Percentiles rank a stretch among this genome's conserved stretches.
Conservation (phyloP, 306 rosid species). For the Trifolium pratense region DNA sequence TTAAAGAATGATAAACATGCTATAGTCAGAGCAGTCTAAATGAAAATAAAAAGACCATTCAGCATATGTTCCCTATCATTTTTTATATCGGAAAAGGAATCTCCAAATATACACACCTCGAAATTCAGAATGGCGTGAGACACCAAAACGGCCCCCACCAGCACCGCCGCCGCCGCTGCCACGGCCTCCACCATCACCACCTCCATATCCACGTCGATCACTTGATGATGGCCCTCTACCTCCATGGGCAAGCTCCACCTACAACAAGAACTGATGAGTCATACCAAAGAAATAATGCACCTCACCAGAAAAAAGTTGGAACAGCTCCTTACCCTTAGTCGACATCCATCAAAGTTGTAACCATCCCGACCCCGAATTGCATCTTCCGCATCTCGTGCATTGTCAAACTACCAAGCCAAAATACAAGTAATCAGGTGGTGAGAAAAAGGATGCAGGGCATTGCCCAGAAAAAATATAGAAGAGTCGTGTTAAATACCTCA, state of each 20-base stretch:
- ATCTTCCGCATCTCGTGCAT: constrained; percentile 94
- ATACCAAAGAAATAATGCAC: background rate
- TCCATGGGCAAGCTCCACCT: constrained; percentile 99
- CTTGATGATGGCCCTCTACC: constrained; percentile 95
- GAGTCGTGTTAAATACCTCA: constrained; percentile 63
- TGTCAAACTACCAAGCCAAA: constrained; percentile 74
- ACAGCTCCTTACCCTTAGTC: constrained; percentile 71
- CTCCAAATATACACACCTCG: constrained; percentile 60
- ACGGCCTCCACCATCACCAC: constrained; percentile 43
- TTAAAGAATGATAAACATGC: background rate
- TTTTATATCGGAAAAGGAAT: background rate
- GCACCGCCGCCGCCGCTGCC: constrained; percentile 60
- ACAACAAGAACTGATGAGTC: constrained; percentile 37
- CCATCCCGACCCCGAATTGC: constrained; percentile 98
- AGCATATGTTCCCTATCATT: background rate
- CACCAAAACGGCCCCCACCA: constrained; percentile 75
- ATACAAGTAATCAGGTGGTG: constrained; percentile 8
- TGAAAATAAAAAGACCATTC: background rate
- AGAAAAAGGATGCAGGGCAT: background rate
- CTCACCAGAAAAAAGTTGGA: background rate
- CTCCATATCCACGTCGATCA: constrained; percentile 86
- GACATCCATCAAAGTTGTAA: constrained; percentile 96
- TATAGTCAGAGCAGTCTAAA: background rate
- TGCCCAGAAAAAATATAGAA: background rate
- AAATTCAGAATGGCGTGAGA: constrained; percentile 94